Evolutionary conservation across 192 early-diverging fungal species (phyloP).

Genomic region (Podila minutissima): DNA sequence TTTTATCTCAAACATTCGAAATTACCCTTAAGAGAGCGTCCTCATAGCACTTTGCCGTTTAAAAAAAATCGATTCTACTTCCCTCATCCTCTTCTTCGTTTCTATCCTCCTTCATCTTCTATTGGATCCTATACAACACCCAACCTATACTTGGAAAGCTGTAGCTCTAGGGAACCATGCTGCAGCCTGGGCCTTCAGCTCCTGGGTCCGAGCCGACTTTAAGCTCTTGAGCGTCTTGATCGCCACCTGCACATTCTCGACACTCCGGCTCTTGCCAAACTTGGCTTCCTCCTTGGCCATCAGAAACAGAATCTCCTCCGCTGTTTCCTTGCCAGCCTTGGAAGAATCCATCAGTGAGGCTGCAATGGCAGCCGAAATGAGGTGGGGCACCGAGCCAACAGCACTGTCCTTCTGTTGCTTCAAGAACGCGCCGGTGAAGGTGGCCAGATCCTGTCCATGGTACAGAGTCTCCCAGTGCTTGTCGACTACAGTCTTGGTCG

Average conservation of each 20-base stretch:
- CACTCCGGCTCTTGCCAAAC: conserved; percentile 9
- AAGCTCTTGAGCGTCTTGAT: conserved; percentile 37
- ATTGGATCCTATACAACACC: too few species aligned
- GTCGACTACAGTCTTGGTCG: conserved; percentile 41
- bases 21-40: too few species aligned
- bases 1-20: too few species aligned
- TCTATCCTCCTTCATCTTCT: too few species aligned
- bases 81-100: too few species aligned
- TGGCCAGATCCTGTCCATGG: conserved; percentile 11
- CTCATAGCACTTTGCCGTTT: too few species aligned
- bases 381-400: conserved; percentile 29
- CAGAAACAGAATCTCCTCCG: conserved; percentile 34
- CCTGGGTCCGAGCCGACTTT: conserved; percentile 22
- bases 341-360: conserved; percentile 18
- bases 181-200: conserved; percentile 24
- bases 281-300: conserved; percentile 10
- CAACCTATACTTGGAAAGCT: conserved; percentile 1
- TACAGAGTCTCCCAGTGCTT: conserved; percentile 42
- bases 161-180: conserved; percentile 35
- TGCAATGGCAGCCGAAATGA: conserved; percentile 40
- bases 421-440: conserved; percentile 20
- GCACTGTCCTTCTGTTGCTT: conserved; percentile 12
- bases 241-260: conserved; percentile 22
- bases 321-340: conserved; percentile 9
- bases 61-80: too few species aligned